Percentiles rank a stretch among this genome's conserved stretches.
phyloP scores from a whole-genome alignment of 2,329 filamentous ascomycete species.

The Colletotrichum sp. region DNA sequence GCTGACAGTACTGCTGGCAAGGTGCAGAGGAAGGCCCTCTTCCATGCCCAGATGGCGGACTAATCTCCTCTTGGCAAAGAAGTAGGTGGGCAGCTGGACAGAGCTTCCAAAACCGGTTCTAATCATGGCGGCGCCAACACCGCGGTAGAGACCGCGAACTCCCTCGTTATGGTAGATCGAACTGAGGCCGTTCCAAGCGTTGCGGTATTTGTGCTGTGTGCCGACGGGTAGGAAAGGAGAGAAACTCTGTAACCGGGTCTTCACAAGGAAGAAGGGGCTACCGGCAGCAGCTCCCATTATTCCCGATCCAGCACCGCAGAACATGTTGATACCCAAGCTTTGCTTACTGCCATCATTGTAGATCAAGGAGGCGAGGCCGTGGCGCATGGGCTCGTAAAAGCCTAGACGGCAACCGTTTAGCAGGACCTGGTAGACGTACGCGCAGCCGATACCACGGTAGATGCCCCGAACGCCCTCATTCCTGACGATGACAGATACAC shows the following conservation, averaged over 20 bases:
- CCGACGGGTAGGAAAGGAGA: slow-evolving; percentile 92
- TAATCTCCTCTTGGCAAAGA: slow-evolving; percentile 90
- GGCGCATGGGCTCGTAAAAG: slow-evolving; percentile 95
- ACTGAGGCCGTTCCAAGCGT: slow-evolving; percentile 80
- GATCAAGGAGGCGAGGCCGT: slow-evolving; percentile 69
- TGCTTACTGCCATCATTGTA: slow-evolving; percentile 78
- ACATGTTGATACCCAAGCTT: slow-evolving; percentile 89
- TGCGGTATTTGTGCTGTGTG: slow-evolving; percentile 93
- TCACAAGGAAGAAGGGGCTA: slow-evolving; percentile 96
- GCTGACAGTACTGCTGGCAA: slow-evolving; percentile 86
- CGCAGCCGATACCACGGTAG: slow-evolving; percentile 87
- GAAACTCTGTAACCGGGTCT: slow-evolving; percentile 93
- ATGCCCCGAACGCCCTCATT: slow-evolving; percentile 89
- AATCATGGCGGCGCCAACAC: slow-evolving; percentile 92
- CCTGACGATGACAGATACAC: slow-evolving; percentile 84
- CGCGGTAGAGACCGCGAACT: slow-evolving; percentile 82
- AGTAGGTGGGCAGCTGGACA: slow-evolving; percentile 96
- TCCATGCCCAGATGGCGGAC: slow-evolving; percentile 85
- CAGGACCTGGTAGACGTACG: slow-evolving; percentile 95
- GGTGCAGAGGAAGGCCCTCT: slow-evolving; percentile 87
- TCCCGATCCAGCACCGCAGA: slow-evolving; percentile 87
- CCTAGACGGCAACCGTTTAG: slow-evolving; percentile 96
- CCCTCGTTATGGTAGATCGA: slow-evolving; percentile 84
- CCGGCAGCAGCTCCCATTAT: slow-evolving; percentile 92
- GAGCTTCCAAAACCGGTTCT: slow-evolving; percentile 94